Percentiles rank a stretch among this genome's conserved stretches.
Evolutionary conservation across 345 rosid species (phyloP).

Genomic region (Salix purpurea): DNA sequence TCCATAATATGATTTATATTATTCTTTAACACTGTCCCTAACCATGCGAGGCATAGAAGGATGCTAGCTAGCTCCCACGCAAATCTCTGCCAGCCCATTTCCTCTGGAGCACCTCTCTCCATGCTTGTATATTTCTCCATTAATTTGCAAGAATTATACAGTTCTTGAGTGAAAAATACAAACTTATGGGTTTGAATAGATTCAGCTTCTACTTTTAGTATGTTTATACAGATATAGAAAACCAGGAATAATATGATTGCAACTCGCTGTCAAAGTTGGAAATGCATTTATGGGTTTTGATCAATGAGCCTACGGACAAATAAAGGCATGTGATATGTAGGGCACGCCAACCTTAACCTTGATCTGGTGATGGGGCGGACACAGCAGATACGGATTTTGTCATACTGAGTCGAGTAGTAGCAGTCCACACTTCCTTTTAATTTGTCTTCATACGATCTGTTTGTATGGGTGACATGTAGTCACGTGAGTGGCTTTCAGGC

Average conservation of each 20-base stretch:
- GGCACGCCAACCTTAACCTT: conserved; percentile 14
- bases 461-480: conserved; percentile 36
- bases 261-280: not conserved
- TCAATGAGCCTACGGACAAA: conserved; percentile 19
- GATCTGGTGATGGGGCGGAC: not conserved
- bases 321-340: conserved; percentile 28
- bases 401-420: conserved; percentile 33
- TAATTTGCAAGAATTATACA: not conserved
- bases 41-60: conserved; percentile 2
- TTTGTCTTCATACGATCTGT: conserved; percentile 35
- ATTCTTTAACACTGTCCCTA: not conserved
- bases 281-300: conserved; percentile 10
- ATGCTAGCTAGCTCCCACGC: not conserved
- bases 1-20: too few relatives aligned
- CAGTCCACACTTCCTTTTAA: conserved; percentile 37
- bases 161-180: not conserved
- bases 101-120: not conserved
- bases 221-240: not conserved
- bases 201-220: not conserved
- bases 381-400: conserved; percentile 33
- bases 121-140: not conserved
- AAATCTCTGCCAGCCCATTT: conserved; percentile 1
- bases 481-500: conserved; percentile 47
- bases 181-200: too few relatives aligned
- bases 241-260: not conserved